Percentiles rank a stretch among this genome's conserved stretches.
These are phyloP conservation scores for Heliosperma pusillum DNA, from an alignment of 148 eudicot species.

Conservation along the genomic window DNA sequence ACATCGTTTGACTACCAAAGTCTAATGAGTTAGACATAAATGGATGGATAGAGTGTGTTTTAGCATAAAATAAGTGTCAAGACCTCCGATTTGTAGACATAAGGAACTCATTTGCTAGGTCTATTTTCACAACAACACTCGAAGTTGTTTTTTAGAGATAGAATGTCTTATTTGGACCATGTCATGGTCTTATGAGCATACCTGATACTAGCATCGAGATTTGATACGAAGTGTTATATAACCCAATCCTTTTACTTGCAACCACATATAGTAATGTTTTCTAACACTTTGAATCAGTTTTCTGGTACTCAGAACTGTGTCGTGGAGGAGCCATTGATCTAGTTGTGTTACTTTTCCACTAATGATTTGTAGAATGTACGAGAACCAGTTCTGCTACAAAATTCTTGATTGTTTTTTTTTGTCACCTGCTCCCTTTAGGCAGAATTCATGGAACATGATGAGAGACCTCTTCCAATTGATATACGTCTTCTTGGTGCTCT, in stretches of 20 bases:
- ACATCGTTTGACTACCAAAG: no score
- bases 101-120: no score
- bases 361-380: neutral
- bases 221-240: no score
- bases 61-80: no score
- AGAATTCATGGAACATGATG: conserved; percentile 99
- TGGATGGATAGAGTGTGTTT: no score
- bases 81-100: no score
- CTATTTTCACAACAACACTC: no score
- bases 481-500: conserved; percentile 98
- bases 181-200: no score
- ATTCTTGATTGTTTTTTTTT: conserved; percentile 8
- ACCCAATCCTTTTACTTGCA: neutral
- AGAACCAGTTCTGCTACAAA: conserved; percentile 1
- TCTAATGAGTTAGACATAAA: no score
- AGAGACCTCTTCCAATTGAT: conserved; percentile 94
- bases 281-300: neutral
- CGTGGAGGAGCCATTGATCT: neutral
- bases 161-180: no score
- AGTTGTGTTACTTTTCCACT: neutral
- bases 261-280: neutral
- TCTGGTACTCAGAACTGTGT: neutral
- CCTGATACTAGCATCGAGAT: no score
- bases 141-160: no score
- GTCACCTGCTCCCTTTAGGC: conserved; percentile 53